Evolutionary conservation across 768 basidiomycete species (phyloP).

Genomic region (Porpolomopsis calyptriformis): DNA sequence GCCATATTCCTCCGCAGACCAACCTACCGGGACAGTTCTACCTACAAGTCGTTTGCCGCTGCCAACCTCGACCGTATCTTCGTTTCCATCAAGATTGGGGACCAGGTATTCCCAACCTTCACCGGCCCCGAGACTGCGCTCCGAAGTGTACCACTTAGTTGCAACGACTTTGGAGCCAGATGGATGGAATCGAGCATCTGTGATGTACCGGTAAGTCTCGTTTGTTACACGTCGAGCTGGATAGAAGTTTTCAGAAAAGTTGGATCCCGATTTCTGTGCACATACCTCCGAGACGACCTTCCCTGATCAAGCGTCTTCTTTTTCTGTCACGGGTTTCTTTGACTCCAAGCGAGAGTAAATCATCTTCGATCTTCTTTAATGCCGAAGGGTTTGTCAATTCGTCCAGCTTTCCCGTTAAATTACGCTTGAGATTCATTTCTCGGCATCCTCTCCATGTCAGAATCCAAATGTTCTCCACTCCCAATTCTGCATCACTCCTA

Average conservation of each 20-base stretch:
- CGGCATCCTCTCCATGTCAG: conserved; percentile 57
- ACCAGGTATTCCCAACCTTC: conserved; percentile 63
- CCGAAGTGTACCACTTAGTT: conserved; percentile 70
- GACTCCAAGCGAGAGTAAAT: conserved; percentile 36
- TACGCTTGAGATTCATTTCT: conserved; percentile 37
- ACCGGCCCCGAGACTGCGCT: conserved; percentile 55
- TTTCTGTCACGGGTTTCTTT: conserved; percentile 41
- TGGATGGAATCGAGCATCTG: conserved; percentile 63
- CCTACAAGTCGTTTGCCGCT: conserved; percentile 47
- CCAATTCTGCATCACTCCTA: conserved; percentile 61
- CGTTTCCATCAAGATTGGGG: conserved; percentile 25
- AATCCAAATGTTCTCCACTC: conserved; percentile 69
- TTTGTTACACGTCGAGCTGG: conserved; percentile 51
- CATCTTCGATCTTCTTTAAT: conserved; percentile 36
- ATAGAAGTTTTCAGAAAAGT: too few relatives aligned
- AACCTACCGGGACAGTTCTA: conserved; percentile 47
- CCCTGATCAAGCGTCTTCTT: conserved; percentile 38
- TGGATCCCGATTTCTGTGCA: conserved; percentile 6
- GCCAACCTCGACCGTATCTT: conserved; percentile 26
- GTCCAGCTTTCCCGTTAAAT: neutral
- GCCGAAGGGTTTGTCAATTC: too few relatives aligned
- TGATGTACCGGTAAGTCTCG: conserved; percentile 64
- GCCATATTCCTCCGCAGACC: conserved; percentile 45
- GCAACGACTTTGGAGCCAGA: conserved; percentile 51
- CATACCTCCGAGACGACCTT: conserved; percentile 44